These are phyloP conservation scores for Candida ficus DNA, from an alignment of 805 yeast species.

Conservation along the genomic window DNA sequence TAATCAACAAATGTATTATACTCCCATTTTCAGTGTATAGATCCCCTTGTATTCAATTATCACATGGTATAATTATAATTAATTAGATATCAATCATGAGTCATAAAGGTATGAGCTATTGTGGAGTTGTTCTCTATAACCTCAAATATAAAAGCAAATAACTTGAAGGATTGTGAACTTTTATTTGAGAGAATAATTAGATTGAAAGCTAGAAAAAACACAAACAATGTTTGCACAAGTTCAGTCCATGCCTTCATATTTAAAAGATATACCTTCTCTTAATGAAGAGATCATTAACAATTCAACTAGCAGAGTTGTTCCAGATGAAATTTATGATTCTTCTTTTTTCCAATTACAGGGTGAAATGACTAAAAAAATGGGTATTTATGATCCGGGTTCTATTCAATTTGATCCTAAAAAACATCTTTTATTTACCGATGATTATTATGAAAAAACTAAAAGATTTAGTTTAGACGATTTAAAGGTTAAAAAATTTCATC, in stretches of 20 bases:
- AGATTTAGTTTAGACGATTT: slow-evolving; percentile 44
- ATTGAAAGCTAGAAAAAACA: no score
- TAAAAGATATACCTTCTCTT: slow-evolving; percentile 4
- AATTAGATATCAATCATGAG: no score
- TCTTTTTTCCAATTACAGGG: slow-evolving; percentile 4
- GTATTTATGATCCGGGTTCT: slow-evolving; percentile 22
- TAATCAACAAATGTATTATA: no score
- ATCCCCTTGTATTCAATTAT: no score
- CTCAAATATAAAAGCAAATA: no score
- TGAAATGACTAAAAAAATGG: slow-evolving; percentile 9
- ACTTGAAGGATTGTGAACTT: no score
- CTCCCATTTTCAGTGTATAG: no score
- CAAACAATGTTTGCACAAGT: no score
- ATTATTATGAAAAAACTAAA: slow-evolving; percentile 32
- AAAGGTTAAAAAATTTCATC: slow-evolving; percentile 32
- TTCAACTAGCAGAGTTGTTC: neutral
- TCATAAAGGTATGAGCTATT: no score
- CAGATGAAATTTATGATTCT: slow-evolving; percentile 6
- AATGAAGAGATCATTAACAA: slow-evolving; percentile 7
- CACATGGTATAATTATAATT: no score
- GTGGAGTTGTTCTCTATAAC: no score
- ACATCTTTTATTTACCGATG: slow-evolving; percentile 35
- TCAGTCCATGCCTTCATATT: slow-evolving; percentile 2
- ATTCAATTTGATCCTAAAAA: slow-evolving; percentile 32
- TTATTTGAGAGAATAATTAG: no score